phyloP scores from a whole-genome alignment of 108 stramenopile species.

The Heterococcus sp. region DNA sequence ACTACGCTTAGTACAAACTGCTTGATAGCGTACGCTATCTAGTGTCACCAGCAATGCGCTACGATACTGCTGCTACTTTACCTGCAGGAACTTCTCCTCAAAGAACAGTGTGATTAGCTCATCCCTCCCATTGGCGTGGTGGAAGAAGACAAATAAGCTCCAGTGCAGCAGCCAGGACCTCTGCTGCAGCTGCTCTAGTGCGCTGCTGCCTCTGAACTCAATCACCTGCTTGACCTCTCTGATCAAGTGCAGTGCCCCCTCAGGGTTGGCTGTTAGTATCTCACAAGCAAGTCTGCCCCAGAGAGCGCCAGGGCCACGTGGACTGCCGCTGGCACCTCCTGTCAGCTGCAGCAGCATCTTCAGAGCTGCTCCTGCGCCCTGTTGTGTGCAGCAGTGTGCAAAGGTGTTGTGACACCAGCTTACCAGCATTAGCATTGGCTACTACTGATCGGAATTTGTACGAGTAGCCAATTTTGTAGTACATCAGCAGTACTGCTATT shows the following conservation, averaged over 20 bases:
- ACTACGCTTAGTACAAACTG: too few relatives aligned
- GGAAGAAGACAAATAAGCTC: slow-evolving; percentile 97
- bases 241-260: slow-evolving; percentile 33
- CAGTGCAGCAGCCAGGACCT: slow-evolving; percentile 98
- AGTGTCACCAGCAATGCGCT: too few relatives aligned
- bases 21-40: too few relatives aligned
- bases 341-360: slow-evolving; percentile 28
- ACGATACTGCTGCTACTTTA: too few relatives aligned
- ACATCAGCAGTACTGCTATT: too few relatives aligned
- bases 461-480: too few relatives aligned
- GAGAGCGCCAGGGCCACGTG: slow-evolving; percentile 17
- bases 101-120: slow-evolving; percentile 50
- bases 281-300: slow-evolving; percentile 45
- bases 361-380: slow-evolving; percentile 21
- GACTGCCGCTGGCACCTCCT: slow-evolving; percentile 13
- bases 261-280: slow-evolving; percentile 26
- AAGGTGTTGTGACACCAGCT: too few relatives aligned
- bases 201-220: slow-evolving; percentile 55
- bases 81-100: slow-evolving; percentile 48
- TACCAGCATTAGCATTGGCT: too few relatives aligned
- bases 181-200: slow-evolving; percentile 85
- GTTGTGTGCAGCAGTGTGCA: too few relatives aligned
- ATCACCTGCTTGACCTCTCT: slow-evolving; percentile 36
- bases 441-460: too few relatives aligned
- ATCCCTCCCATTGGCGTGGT: slow-evolving; percentile 74